These are phyloP conservation scores for Thozetella sp. DNA, from an alignment of 495 filamentous ascomycete genomes.

Conservation along the genomic window DNA sequence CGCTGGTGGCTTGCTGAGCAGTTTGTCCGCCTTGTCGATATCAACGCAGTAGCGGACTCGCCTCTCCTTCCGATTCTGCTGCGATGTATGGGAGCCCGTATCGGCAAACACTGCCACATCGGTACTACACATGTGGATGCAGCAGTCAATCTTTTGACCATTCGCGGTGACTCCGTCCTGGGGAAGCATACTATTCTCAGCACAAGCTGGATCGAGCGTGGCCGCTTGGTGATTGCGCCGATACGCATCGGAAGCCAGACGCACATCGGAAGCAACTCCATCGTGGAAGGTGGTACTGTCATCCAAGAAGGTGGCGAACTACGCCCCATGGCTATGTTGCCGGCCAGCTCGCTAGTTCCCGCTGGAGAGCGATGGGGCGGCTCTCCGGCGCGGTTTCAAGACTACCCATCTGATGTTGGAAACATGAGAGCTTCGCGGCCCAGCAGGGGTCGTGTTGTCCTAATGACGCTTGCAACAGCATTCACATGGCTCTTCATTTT, in stretches of 20 bases:
- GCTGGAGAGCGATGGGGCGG: neutral
- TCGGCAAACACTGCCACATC: neutral
- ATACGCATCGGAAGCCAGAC: neutral
- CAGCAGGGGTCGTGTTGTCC: neutral
- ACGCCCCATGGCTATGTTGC: neutral
- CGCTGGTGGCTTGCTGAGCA: neutral
- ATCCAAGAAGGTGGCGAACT: neutral
- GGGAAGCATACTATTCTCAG: neutral
- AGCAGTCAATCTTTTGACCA: neutral
- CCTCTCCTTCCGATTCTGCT: neutral
- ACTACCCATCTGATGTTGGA: neutral
- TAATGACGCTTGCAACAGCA: neutral
- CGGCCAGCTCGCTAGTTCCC: neutral
- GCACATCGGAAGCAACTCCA: neutral
- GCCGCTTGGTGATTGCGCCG: neutral
- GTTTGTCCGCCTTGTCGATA: neutral
- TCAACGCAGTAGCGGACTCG: neutral
- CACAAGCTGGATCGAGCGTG: neutral
- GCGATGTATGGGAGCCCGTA: neutral
- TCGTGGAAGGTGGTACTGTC: neutral
- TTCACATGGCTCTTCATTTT: neutral
- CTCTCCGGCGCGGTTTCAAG: neutral
- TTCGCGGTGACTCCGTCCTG: neutral
- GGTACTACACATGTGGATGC: neutral
- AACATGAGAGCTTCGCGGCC: neutral